Percentiles rank a stretch among this genome's conserved stretches.
phyloP scores from a whole-genome alignment of 2,329 filamentous ascomycete species.

The Fusarium sp. region DNA sequence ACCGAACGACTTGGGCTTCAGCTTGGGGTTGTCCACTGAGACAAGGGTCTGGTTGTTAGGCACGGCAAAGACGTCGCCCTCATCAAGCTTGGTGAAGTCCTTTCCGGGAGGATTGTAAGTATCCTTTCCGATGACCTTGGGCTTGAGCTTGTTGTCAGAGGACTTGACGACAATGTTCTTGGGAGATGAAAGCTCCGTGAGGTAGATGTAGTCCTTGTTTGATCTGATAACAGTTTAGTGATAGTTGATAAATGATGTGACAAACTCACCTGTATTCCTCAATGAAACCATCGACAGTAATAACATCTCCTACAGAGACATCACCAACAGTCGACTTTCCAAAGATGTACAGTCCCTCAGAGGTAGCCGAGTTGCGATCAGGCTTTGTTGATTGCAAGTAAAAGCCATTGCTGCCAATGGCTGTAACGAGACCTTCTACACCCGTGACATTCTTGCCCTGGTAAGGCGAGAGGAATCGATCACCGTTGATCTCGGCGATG shows the following conservation, averaged over 20 bases:
- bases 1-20: constrained; percentile 71
- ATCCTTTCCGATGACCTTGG: constrained; percentile 70
- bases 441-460: constrained; percentile 65
- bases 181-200: constrained; percentile 71
- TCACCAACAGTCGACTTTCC: constrained; percentile 61
- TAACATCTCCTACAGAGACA: constrained; percentile 70
- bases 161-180: constrained; percentile 64
- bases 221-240: constrained; percentile 53
- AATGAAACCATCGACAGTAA: constrained; percentile 70
- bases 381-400: constrained; percentile 71
- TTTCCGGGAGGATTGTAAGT: constrained; percentile 68
- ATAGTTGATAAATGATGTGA: not conserved
- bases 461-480: constrained; percentile 71
- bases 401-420: constrained; percentile 69
- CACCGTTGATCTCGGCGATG: constrained; percentile 74
- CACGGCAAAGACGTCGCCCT: constrained; percentile 71
- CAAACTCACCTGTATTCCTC: constrained; percentile 62
- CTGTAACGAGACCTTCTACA: constrained; percentile 73
- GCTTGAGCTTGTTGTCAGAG: constrained; percentile 63
- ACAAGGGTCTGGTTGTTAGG: constrained; percentile 71
- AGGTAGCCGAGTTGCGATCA: constrained; percentile 66
- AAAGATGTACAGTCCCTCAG: constrained; percentile 75
- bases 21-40: constrained; percentile 67
- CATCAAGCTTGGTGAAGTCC: constrained; percentile 70
- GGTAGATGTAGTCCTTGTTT: constrained; percentile 66